Evolutionary conservation across 164 flowering plant species (phyloP).

Genomic region (grape (Vitis vinifera)): ASM3070453v1 NC_081810.1:4371001-4371500

Average conservation of each 20-base stretch:
- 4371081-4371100: conserved; percentile 23
- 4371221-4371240: background rate
- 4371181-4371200: conserved; percentile 28
- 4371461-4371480: conserved; percentile 16
- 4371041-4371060: background rate
- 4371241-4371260: background rate
- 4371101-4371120: conserved; percentile 20
- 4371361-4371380: conserved; percentile 12
- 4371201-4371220: conserved; percentile 40
- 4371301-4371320: background rate
- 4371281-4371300: background rate
- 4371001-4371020: background rate
- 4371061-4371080: conserved; percentile 30
- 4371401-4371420: conserved; percentile 18
- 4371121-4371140: conserved; percentile 22
- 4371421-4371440: conserved; percentile 8
- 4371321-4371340: conserved; percentile 32
- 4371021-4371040: background rate
- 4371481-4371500: conserved; percentile 12
- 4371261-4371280: background rate
- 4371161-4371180: conserved; percentile 27
- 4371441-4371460: conserved; percentile 10
- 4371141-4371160: conserved; percentile 17
- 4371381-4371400: conserved; percentile 13
- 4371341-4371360: conserved; percentile 17